Evolutionary conservation across 2,329 filamentous ascomycete genomes (phyloP).

Genomic region (Paraconiothyrium brasiliense): DNA sequence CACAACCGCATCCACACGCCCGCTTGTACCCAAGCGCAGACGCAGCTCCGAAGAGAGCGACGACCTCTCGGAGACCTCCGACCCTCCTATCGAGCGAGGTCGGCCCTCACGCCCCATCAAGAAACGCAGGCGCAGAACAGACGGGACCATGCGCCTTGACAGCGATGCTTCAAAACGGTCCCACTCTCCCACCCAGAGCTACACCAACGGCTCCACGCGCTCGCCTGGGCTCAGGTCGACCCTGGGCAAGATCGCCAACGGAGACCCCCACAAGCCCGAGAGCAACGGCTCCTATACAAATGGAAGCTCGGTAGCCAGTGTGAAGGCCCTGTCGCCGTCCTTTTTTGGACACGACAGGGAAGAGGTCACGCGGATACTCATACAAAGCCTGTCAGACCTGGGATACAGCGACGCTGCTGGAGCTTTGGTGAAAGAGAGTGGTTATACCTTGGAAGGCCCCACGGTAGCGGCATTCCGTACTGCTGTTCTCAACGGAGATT

Average conservation of each 20-base stretch:
- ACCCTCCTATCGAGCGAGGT: slow-evolving; percentile 32
- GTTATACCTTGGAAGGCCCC: slow-evolving; percentile 84
- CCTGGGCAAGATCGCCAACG: slow-evolving; percentile 51
- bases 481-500: slow-evolving; percentile 81
- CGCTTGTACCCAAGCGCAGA: slow-evolving; percentile 37
- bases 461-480: slow-evolving; percentile 86
- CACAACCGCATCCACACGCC: slow-evolving; percentile 17
- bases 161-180: slow-evolving; percentile 53
- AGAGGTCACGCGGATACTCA: slow-evolving; percentile 90
- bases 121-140: slow-evolving; percentile 55
- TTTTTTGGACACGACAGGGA: slow-evolving; percentile 91
- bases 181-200: slow-evolving; percentile 48
- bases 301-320: slow-evolving; percentile 46
- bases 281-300: slow-evolving; percentile 58
- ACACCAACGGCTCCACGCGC: slow-evolving; percentile 52
- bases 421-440: slow-evolving; percentile 80
- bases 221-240: slow-evolving; percentile 44
- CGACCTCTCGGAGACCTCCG: slow-evolving; percentile 30
- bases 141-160: slow-evolving; percentile 55
- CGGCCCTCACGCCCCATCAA: slow-evolving; percentile 47
- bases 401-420: slow-evolving; percentile 83
- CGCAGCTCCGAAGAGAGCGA: slow-evolving; percentile 44
- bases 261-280: slow-evolving; percentile 51
- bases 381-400: slow-evolving; percentile 89
- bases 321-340: slow-evolving; percentile 47